Evolutionary conservation across 2,329 filamentous ascomycete genomes (phyloP), one percentile per base, ranked within the genome.

Genomic region (Neonectria neomacrospora): DNA sequence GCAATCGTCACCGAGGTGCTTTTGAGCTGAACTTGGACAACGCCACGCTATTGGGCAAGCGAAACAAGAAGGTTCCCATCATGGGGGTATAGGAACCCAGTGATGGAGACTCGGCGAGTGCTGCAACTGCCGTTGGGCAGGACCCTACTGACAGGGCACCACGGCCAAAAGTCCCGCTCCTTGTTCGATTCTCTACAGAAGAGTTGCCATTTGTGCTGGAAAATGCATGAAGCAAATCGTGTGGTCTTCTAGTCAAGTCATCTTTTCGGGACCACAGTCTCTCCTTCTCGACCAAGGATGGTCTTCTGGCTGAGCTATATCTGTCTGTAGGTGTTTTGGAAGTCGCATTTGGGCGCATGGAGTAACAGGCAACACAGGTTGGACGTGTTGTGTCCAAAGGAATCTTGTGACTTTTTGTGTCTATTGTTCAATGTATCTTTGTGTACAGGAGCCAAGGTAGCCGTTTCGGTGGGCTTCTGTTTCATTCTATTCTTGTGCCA

Each of bases 1-100:
- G 87, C 32, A 86, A 88, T 61, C 86, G 84, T 66, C 88, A 91
- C 70, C 92, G 90, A 78, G 94, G 93, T 32, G 89, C 91, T 0
- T 99, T 99, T 70, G 96, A 99, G 79, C 86, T 99, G 50, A 97
- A 89, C 74, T 82, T 99, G 39, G 93, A 97, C 68, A 96, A 96
- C 59, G 92, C 96, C 1, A 98, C 94, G 1, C 80, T 99, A 54
- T 82, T 99, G 5, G 94, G 94, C 32, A 88, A 94, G 71, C 81
- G 88, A 63, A 83, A 82, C 22, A 82, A 85, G 71, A 88, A 89
- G 71, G 78, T 85, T 47, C 77, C 83, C 23, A 80, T 83, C 63
- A 81, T 80, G 72, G 76, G 77, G 52, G 77, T 74, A 59, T 80
- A 78, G 71, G 70, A 66, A 63, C 44, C 68, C 60, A 52, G 20